Conservation (phyloP, 1,284 basidiomycete genomes). For the Ustilago shanxiensis region DNA sequence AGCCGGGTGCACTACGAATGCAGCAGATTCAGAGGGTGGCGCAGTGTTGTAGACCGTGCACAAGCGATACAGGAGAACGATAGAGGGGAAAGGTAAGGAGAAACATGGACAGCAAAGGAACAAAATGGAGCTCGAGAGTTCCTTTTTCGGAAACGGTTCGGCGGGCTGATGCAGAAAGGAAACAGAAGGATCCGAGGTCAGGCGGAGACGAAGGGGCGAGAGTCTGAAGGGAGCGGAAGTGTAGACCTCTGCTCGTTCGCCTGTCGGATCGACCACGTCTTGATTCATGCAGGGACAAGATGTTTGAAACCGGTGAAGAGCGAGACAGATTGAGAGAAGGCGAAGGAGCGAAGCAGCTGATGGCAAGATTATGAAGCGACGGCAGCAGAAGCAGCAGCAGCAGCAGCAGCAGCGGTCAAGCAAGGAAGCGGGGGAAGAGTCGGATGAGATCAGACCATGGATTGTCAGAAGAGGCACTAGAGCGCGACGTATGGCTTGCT, state of each 20-base stretch:
- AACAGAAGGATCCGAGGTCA: neutral
- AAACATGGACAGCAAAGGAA: neutral
- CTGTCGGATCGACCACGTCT: neutral
- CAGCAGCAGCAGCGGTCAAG: neutral
- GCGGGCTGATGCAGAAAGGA: neutral
- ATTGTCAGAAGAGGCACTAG: slow-evolving; percentile 6
- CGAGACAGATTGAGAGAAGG: neutral
- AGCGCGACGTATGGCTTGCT: neutral
- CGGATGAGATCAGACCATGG: neutral
- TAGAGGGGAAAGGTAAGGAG: neutral
- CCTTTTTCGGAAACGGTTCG: slow-evolving; percentile 13
- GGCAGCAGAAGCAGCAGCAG: neutral
- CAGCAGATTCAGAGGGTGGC: neutral
- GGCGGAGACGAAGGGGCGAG: neutral
- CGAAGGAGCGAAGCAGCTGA: slow-evolving; percentile 1
- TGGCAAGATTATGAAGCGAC: neutral
- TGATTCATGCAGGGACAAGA: slow-evolving; percentile 10
- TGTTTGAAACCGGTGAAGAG: slow-evolving; percentile 17
- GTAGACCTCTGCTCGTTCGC: neutral
- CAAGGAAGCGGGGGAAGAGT: slow-evolving; percentile 1
- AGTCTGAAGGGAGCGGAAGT: neutral
- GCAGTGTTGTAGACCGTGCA: neutral
- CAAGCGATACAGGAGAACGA: neutral
- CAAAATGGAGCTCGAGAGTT: neutral
- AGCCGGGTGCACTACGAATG: neutral